Base-by-base conservation (phyloP, 1,139 yeast species). In the Yamadazyma spencermartinsiae region DNA sequence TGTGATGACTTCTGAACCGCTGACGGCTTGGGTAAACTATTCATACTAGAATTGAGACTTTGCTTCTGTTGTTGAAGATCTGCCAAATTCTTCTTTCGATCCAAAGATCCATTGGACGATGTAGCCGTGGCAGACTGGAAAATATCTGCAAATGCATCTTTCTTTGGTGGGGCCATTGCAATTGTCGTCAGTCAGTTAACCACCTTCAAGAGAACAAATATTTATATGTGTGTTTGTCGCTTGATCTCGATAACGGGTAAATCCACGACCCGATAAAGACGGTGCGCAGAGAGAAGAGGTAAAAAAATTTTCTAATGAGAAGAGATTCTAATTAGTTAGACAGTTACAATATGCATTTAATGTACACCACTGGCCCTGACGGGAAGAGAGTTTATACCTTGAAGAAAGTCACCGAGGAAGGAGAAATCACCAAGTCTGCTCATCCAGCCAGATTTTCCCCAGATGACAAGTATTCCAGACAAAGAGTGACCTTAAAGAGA, bases 361-460 rank as follows among this genome's bases (percentile, higher is more conserved):
- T 94, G 99, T 94, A 86, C 89, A 88, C 97, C 46, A 69, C 85
- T 61, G 95, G 90, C 59, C 79, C 80, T 49, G 96, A 89, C 54
- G 98, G 98, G 56, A 89, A 90, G 78, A 86, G 99, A 68, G 68
- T 86, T 56, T 94, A 94, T 78, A 94, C 99, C 39, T 77, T 94
- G 54, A 74, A 86, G 68, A 94, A 94, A 74, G 50, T 62, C 54
- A 82, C 95, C 38, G 89, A 76, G 46, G 69, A 74, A 9, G 98
- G 98, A 48, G 96, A 89, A 66, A 89, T 92, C 74, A 94, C 99
- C 63, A 88, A 89, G 73, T 86, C 96, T 50, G 98, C 98, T 24
- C 99, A 94, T 67, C 99, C 99, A 47, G 98, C 99, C 41, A 82
- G 99, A 68, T 92, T 92, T 67, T 92, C 98, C 35, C 99, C 99